These are phyloP conservation scores for Neurospora sp. DNA, from an alignment of 495 filamentous ascomycete species.

Conservation along the genomic window DNA sequence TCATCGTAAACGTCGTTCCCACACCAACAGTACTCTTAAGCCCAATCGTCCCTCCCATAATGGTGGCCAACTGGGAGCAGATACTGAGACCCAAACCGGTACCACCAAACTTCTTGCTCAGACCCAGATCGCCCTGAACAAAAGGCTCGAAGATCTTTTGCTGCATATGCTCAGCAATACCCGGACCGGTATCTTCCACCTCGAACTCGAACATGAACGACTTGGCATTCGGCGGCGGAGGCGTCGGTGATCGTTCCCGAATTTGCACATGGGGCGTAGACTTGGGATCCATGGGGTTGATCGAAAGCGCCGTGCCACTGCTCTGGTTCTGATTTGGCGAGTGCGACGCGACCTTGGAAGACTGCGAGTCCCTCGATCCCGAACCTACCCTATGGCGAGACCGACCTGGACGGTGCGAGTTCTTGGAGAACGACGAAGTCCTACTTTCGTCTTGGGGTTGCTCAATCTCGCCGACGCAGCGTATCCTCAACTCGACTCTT, in stretches of 20 bases:
- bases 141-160: slow-evolving; percentile 87
- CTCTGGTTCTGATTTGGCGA: slow-evolving; percentile 17
- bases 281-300: slow-evolving; percentile 50
- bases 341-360: slow-evolving; percentile 25
- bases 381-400: slow-evolving; percentile 36
- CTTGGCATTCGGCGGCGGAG: slow-evolving; percentile 48
- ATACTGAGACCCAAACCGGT: slow-evolving; percentile 89
- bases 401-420: slow-evolving; percentile 28
- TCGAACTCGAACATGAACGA: slow-evolving; percentile 71
- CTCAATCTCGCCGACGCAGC: slow-evolving; percentile 52
- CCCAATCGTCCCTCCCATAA: slow-evolving; percentile 72
- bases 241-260: slow-evolving; percentile 49
- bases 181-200: slow-evolving; percentile 82
- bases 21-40: slow-evolving; percentile 63
- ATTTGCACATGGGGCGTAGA: slow-evolving; percentile 35
- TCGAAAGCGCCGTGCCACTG: slow-evolving; percentile 40
- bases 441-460: slow-evolving; percentile 29
- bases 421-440: slow-evolving; percentile 41
- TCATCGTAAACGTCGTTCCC: slow-evolving; percentile 75
- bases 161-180: slow-evolving; percentile 70
- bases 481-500: slow-evolving; percentile 61
- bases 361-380: slow-evolving; percentile 37
- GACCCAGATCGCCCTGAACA: slow-evolving; percentile 77
- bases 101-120: slow-evolving; percentile 84
- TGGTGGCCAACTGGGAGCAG: slow-evolving; percentile 68